phyloP scores from a whole-genome alignment of 768 basidiomycete genomes.

The Russula brevipes region DNA sequence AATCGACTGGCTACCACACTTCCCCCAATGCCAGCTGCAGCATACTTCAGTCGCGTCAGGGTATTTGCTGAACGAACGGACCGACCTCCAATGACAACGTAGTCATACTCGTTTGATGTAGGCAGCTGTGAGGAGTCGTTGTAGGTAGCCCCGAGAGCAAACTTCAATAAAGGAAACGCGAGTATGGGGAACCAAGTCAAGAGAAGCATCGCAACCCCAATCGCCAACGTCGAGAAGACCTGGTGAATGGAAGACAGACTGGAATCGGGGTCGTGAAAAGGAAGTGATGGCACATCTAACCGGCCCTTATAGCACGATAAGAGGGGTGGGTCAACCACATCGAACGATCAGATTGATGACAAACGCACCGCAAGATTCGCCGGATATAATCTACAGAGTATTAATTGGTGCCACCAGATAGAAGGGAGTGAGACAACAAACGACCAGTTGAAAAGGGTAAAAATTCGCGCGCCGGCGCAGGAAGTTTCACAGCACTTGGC shows the following conservation, averaged over 20 bases:
- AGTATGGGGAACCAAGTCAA: neutral
- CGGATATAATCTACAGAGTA: too few relatives aligned
- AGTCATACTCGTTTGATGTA: constrained; percentile 31
- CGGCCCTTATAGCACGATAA: too few relatives aligned
- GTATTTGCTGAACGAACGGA: neutral
- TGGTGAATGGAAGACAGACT: neutral
- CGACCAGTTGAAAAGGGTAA: too few relatives aligned
- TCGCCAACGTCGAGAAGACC: neutral
- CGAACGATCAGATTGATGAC: too few relatives aligned
- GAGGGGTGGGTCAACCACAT: too few relatives aligned
- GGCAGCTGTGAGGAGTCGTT: constrained; percentile 15
- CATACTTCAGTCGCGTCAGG: neutral
- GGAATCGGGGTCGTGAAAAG: neutral
- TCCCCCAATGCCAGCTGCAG: neutral
- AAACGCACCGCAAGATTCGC: too few relatives aligned
- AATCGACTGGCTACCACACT: neutral
- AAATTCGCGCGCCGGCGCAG: too few relatives aligned
- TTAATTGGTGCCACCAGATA: too few relatives aligned
- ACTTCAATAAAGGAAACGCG: neutral
- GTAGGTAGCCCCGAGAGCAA: constrained; percentile 5
- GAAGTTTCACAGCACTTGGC: too few relatives aligned
- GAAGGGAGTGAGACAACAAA: too few relatives aligned
- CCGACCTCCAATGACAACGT: constrained; percentile 34
- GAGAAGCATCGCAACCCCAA: neutral
- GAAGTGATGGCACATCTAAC: too few relatives aligned